Percentiles rank a stretch among this genome's conserved stretches.
These are phyloP conservation scores for Stellera chamaejasme DNA, from an alignment of 345 rosid species.

Conservation along the genomic window DNA sequence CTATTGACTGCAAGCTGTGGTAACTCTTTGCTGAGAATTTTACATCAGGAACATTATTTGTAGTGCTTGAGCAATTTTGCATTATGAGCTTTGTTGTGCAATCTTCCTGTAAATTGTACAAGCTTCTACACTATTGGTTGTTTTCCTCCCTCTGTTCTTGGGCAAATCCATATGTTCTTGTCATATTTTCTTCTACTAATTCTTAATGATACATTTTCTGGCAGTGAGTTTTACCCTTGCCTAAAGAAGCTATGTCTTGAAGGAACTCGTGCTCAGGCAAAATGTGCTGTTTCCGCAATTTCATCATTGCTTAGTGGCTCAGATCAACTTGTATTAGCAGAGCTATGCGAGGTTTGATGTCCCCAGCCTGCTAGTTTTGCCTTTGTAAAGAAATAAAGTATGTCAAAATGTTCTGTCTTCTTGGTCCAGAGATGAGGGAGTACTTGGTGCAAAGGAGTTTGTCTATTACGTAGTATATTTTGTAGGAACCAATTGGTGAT, in stretches of 20 bases:
- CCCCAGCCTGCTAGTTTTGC: slow-evolving; percentile 2
- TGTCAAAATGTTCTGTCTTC: no score
- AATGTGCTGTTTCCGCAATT: slow-evolving; percentile 78
- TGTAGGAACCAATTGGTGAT: no score
- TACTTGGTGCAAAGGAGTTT: no score
- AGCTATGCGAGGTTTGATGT: slow-evolving; percentile 61
- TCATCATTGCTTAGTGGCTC: slow-evolving; percentile 57
- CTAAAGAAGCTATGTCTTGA: slow-evolving; percentile 59
- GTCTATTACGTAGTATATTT: no score
- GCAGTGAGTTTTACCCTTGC: slow-evolving; percentile 58
- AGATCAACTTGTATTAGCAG: slow-evolving; percentile 30
- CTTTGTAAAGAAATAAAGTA: no score
- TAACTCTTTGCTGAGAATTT: background rate
- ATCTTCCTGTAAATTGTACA: background rate
- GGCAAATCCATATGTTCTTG: slow-evolving; percentile 6
- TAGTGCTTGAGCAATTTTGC: background rate
- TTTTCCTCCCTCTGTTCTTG: background rate
- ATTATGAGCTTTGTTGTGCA: background rate
- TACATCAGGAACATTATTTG: no score
- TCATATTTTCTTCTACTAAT: background rate
- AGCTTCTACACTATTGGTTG: slow-evolving; percentile 1
- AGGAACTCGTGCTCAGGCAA: slow-evolving; percentile 79
- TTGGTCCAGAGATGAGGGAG: no score
- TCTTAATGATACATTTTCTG: slow-evolving; percentile 5
- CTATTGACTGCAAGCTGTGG: slow-evolving; percentile 15